A percentile compares a stretch with the other conserved stretches of the same genome.
These are phyloP conservation scores for Saitozyma podzolica DNA, from an alignment of 768 basidiomycete species.

Conservation along the genomic window DNA sequence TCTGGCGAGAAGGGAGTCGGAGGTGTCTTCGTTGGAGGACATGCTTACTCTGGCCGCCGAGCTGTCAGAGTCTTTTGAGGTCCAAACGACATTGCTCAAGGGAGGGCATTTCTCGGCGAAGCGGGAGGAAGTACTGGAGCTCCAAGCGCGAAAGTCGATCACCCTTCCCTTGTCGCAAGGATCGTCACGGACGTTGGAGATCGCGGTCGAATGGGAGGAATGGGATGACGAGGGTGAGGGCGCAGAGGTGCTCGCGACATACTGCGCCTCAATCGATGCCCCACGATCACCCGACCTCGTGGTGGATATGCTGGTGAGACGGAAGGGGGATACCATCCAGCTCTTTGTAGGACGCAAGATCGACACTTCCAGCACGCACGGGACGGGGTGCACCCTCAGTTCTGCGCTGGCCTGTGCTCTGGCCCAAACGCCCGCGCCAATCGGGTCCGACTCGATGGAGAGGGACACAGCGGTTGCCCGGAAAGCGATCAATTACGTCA, in stretches of 20 bases:
- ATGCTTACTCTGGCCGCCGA: conserved; percentile 59
- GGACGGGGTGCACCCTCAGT: conserved; percentile 89
- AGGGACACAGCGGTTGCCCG: conserved; percentile 59
- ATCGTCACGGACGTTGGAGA: too few relatives aligned
- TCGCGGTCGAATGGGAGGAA: conserved; percentile 29
- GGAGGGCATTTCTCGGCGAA: conserved; percentile 71
- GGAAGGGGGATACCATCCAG: conserved; percentile 8
- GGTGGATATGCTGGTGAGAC: conserved; percentile 41
- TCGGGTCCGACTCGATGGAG: background rate
- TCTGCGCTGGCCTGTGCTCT: conserved; percentile 67
- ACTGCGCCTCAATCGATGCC: conserved; percentile 59
- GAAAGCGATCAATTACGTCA: conserved; percentile 69
- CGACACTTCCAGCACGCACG: conserved; percentile 63
- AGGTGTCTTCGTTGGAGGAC: conserved; percentile 56
- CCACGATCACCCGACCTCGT: conserved; percentile 51
- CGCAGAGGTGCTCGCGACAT: conserved; percentile 32
- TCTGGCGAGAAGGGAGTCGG: conserved; percentile 50
- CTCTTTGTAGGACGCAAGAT: conserved; percentile 34
- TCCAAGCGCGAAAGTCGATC: conserved; percentile 26
- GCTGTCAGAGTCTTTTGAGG: conserved; percentile 56
- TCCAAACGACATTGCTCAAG: conserved; percentile 71
- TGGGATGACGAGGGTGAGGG: conserved; percentile 35
- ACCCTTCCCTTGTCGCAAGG: too few relatives aligned
- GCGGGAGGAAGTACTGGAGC: conserved; percentile 56
- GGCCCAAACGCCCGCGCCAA: conserved; percentile 1